Base-by-base conservation (phyloP, 139 green algal genomes). In the Auxenochlorella pyrenoidosa region DNA sequence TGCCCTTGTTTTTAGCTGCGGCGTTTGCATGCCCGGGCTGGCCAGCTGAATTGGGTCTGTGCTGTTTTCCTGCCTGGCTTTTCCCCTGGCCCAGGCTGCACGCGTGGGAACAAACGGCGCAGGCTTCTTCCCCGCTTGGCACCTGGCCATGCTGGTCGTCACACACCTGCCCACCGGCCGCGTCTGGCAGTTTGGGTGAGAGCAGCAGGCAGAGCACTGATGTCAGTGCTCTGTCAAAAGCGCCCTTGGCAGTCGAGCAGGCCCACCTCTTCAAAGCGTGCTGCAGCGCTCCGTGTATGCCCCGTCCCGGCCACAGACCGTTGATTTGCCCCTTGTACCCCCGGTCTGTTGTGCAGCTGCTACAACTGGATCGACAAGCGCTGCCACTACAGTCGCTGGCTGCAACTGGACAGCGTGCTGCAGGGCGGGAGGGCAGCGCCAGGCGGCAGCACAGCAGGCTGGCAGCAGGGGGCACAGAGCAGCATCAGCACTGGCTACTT, bases 61-160 rank as follows among this genome's bases (percentile, higher is more conserved):
- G n/a, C n/a, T n/a, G n/a, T n/a, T n/a, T n/a, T n/a, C n/a, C n/a
- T n/a, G n/a, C n/a, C n/a, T n/a, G n/a, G n/a, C n/a, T n/a, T n/a
- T n/a, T n/a, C n/a, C n/a, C n/a, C n/a, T n/a, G n/a, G n/a, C n/a
- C n/a, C 78, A 76, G 38, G 79, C 92, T 32, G 10, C 95, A 36
- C 86, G 89, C 0, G 93, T 97, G 40, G 94, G 90, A 44, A 93
- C 88, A 13, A 94, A 93, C 32, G 92, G 92, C 73, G 63, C 87
- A 1, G 94, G 94, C 34, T 66, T 91, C 73, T 93, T 93, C 79
- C 90, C 94, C 10, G 91, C 83, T 21, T 97, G 94, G 94, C 94
- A 96, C 70, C 77, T 97, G 82, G 60, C 90, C 34, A 43, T 79
- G 40, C 89, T 96, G 43, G 93, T 95, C 82, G 94, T 95, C 43